Evolutionary conservation across 441 rosid genomes (phyloP), one percentile per base, ranked within the genome.

Genomic region (Metrosideros polymorpha): DNA sequence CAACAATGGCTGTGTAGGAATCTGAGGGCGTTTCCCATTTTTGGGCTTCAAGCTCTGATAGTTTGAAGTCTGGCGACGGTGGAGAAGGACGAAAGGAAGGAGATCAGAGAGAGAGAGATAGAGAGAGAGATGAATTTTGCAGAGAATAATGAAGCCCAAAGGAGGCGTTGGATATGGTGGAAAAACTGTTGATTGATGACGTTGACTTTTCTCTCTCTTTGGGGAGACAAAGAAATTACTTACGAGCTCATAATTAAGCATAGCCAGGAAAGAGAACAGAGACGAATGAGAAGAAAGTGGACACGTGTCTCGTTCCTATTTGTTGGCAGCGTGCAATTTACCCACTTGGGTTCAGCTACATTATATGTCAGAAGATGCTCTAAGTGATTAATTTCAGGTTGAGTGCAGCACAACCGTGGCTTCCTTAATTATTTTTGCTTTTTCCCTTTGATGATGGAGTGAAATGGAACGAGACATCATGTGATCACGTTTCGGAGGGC

Each of bases 21-120:
- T 61, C 93, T 85, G 43, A 97, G 83, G 8, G 90, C 97, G 89
- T 97, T 97, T 85, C 99, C 98, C 98, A 97, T 97, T 27, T 84
- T 50, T 39, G 55, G 42, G 83, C 15, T 84, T 18, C 77, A 30
- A 61, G 35, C 79, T 22, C 79, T 32, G 76, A 39, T 9, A 18
- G 5, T 51, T 29, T 35, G 85, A 55, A 54, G 54, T n/a, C n/a
- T n/a, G 63, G 25, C 30, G 45, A n/a, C 13, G 51, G 63, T 32
- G 76, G 76, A 32, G 42, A 50, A 86, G 54, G 85, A 50, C 17
- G 53, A 54, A 29, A 56, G 39, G 35, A 19, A 35, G 3, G 49
- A 32, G 1, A 42, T 13, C 5, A 35, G 29, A 39, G 52, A 35
- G 5, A 54, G 22, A 55, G 18, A 71, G 17, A 22, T 43, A 4